Evolutionary conservation across 1,284 basidiomycete genomes (phyloP), one percentile per base, ranked within the genome.

Genomic region (Heterobasidion irregulare): DNA sequence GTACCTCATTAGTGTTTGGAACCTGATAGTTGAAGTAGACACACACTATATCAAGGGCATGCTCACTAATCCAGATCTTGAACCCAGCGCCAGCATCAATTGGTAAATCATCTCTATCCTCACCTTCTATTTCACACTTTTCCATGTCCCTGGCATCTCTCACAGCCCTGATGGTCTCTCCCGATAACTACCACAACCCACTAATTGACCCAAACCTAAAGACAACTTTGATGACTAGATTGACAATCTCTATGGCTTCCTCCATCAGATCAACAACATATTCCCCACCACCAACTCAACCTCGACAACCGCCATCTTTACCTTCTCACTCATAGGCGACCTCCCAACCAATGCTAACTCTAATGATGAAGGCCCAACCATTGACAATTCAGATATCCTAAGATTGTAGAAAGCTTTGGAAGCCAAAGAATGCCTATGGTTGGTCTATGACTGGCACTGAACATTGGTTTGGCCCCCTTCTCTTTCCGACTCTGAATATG

Each of bases 31-130:
- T 0, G 70, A 76, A 61, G 68, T 72, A 0, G 72, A 53, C 45
- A 44, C 45, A 1, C 34, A 38, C 12, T 47, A 53, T 32, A 47
- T 53, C 12, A 46, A 47, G 15, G 53, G 53, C 35, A 54, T 54
- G 53, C 53, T 54, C 7, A 33, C 44, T 34, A 36, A 54, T 13
- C 38, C 47, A 3, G 70, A 75, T 52, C 58, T 74, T 0, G 58
- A 63, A 1, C 74, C 70, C 0, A 70, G 63, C 10, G 62, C 65
- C 0, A 64, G 64, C 2, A 72, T 77, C 6, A 77, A 76, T 45
- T 47, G 62, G 0, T 77, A 75, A 73, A 73, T 77, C 8, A 56
- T 65, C 0, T 61, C 63, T 0, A 76, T 76, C 1, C 53, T 74
- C 0, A 63, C 61, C 0, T 75, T 74, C 56, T 53, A 64, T 33